These are phyloP conservation scores for Polychaeton citri DNA, from an alignment of 2,329 filamentous ascomycete genomes.

Conservation along the genomic window DNA sequence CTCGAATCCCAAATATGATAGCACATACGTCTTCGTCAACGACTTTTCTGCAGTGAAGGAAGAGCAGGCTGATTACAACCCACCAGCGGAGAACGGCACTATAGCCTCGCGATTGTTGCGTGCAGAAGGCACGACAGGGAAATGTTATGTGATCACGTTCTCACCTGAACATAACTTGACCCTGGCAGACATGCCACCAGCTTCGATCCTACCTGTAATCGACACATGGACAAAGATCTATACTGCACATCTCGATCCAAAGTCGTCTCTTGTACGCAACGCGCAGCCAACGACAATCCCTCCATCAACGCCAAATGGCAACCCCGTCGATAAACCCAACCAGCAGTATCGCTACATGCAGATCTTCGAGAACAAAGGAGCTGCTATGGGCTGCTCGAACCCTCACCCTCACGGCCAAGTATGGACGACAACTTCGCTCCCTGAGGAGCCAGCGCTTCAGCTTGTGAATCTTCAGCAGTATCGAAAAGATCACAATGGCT, in stretches of 20 bases:
- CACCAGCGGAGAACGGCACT: constrained; percentile 37
- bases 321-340: constrained; percentile 41
- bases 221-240: constrained; percentile 90
- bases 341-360: constrained; percentile 93
- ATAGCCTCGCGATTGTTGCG: constrained; percentile 64
- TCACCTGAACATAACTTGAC: constrained; percentile 82
- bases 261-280: constrained; percentile 47
- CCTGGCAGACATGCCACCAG: constrained; percentile 70
- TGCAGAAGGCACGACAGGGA: constrained; percentile 78
- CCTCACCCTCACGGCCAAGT: constrained; percentile 94
- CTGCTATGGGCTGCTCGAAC: constrained; percentile 97
- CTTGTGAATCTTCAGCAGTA: constrained; percentile 69
- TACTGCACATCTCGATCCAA: constrained; percentile 60
- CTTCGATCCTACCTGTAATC: constrained; percentile 69
- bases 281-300: constrained; percentile 34
- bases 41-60: constrained; percentile 97
- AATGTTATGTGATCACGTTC: constrained; percentile 95
- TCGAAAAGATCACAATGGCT: constrained; percentile 54
- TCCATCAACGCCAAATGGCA: constrained; percentile 23
- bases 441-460: constrained; percentile 78
- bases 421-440: constrained; percentile 84
- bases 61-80: constrained; percentile 66
- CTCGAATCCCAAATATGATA: constrained; percentile 69
- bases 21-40: constrained; percentile 90
- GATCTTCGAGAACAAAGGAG: constrained; percentile 98